phyloP scores from a whole-genome alignment of 2,329 filamentous ascomycete genomes.

The Aspergillus ustus region DNA sequence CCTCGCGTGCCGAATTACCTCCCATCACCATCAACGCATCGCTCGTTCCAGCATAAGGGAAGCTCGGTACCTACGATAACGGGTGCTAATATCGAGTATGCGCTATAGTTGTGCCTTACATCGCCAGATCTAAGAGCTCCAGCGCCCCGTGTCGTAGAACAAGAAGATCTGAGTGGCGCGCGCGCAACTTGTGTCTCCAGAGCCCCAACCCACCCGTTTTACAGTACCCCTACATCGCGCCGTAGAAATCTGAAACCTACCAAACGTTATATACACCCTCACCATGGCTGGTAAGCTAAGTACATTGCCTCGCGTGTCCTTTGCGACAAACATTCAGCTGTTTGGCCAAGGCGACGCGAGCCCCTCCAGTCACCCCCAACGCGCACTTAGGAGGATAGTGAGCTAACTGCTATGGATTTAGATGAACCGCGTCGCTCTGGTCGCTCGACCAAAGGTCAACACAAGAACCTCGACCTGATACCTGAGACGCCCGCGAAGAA shows the following conservation, averaged over 20 bases:
- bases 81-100: constrained; percentile 12
- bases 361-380: neutral
- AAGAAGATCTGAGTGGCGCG: constrained; percentile 37
- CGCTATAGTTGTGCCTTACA: constrained; percentile 9
- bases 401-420: constrained; percentile 45
- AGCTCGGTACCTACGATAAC: constrained; percentile 1
- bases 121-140: constrained; percentile 14
- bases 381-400: constrained; percentile 22
- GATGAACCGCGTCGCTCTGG: constrained; percentile 92
- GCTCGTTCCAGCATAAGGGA: constrained; percentile 5
- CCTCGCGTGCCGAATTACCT: constrained; percentile 10
- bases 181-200: constrained; percentile 26
- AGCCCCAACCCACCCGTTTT: constrained; percentile 21
- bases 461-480: constrained; percentile 80
- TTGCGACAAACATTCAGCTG: constrained; percentile 2
- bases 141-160: constrained; percentile 45
- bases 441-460: constrained; percentile 94
- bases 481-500: constrained; percentile 62
- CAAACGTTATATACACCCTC: constrained; percentile 31
- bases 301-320: constrained; percentile 31
- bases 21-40: constrained; percentile 10
- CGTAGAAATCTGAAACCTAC: constrained; percentile 43
- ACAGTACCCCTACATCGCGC: constrained; percentile 29
- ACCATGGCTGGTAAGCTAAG: constrained; percentile 67
- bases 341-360: constrained; percentile 15